Percentiles rank a stretch among this genome's conserved stretches.
phyloP scores from a whole-genome alignment of 306 rosid genomes.

The Corylus heterophylla region DNA sequence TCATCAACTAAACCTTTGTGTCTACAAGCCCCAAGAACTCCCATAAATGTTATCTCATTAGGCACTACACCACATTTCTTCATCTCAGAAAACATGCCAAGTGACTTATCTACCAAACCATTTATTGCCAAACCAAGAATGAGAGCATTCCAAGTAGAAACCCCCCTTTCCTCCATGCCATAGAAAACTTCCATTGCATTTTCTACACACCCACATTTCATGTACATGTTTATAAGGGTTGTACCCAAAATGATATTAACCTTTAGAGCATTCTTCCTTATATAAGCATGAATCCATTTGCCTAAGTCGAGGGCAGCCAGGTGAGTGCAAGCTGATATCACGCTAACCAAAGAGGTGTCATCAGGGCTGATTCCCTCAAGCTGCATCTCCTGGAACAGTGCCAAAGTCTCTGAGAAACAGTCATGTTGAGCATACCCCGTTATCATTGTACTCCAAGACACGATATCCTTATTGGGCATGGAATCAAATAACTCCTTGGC shows the following conservation, averaged over 20 bases:
- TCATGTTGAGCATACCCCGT: conserved; percentile 69
- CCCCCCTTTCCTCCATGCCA: conserved; percentile 55
- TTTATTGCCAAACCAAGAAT: conserved; percentile 81
- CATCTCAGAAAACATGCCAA: conserved; percentile 58
- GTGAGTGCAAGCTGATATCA: conserved; percentile 71
- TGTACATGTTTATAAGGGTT: conserved; percentile 53
- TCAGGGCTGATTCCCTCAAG: conserved; percentile 55
- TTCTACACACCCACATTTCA: conserved; percentile 80
- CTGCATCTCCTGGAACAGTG: conserved; percentile 73
- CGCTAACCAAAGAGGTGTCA: conserved; percentile 68
- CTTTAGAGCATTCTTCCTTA: conserved; percentile 43
- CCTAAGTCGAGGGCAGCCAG: conserved; percentile 72
- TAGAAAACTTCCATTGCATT: conserved; percentile 62
- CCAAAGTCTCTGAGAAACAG: conserved; percentile 59
- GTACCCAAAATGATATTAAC: conserved; percentile 42
- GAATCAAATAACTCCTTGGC: conserved; percentile 61
- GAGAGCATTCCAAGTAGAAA: conserved; percentile 85
- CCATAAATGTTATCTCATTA: conserved; percentile 83
- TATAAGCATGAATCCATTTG: conserved; percentile 75
- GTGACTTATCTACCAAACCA: conserved; percentile 67
- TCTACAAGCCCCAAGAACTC: conserved; percentile 85
- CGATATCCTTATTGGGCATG: conserved; percentile 70
- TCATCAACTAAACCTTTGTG: conserved; percentile 84
- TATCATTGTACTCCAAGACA: conserved; percentile 87
- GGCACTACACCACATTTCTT: conserved; percentile 47